Base-by-base conservation (phyloP, 768 basidiomycete genomes). In the Panaeolus cyanescens region DNA sequence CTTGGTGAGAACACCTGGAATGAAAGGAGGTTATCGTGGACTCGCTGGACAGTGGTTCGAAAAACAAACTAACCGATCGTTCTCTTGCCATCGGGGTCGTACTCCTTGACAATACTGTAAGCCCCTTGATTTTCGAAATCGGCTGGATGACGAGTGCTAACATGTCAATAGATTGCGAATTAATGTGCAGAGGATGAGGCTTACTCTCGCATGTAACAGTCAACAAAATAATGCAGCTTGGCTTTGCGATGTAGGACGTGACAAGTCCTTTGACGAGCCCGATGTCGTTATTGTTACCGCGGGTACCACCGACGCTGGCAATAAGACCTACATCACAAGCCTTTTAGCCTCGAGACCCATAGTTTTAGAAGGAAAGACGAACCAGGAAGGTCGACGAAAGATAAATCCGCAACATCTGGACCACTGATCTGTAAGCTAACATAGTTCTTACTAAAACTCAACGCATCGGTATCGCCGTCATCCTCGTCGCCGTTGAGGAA, bases 91-190 rank as follows among this genome's bases (percentile, higher is more conserved):
- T 82, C 73, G 0, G 85, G 84, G 62, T 92, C 90, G 54, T 81
- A 73, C n/a, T 74, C 56, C 65, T 85, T 87, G 0, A 88, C 84
- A 0, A 92, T 74, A n/a, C 81, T 74, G 59, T 88, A 85, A 0
- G 90, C 91, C 0, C 86, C 87, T 70, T 92, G 90, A 45, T 90
- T 93, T 65, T 92, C 88, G 22, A 89, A 90, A 62, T 93, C 90
- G 58, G 89, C 91, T 92, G 39, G 34, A 8, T 19, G 42, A 10
- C 60, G 10, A 54, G 20, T 12, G 12, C 32, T 15, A 37, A 53
- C 13, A 10, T 32, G 17, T 39, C 25, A 20, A 58, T 55, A 33
- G 34, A n/a, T 12, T 50, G 36, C 32, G 31, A 22, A 33, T 15
- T 20, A 34, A 32, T 6, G n/a, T 28, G 25, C 3, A 10, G 31